These are phyloP conservation scores for Aspergillus funiculosus DNA, from an alignment of 495 filamentous ascomycete species.

Conservation along the genomic window DNA sequence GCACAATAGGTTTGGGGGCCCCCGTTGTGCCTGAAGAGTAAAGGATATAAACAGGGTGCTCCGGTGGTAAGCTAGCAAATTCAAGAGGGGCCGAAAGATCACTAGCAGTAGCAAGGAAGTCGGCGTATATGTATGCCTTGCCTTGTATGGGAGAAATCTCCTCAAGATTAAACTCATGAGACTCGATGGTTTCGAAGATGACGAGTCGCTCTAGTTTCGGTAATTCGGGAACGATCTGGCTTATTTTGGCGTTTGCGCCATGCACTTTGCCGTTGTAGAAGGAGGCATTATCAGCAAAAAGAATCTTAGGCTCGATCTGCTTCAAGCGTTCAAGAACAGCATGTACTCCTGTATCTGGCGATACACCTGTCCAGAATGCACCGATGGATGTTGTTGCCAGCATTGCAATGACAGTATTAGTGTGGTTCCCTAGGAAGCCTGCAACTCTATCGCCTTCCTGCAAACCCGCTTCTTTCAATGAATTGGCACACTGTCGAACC, in stretches of 20 bases:
- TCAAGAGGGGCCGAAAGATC: constrained; percentile 44
- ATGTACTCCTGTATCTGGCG: constrained; percentile 73
- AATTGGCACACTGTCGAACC: constrained; percentile 65
- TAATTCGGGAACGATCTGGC: constrained; percentile 61
- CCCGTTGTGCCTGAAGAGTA: constrained; percentile 88
- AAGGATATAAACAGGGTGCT: constrained; percentile 84
- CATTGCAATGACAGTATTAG: constrained; percentile 79
- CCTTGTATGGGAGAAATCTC: constrained; percentile 44
- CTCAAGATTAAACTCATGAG: constrained; percentile 43
- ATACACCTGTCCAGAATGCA: constrained; percentile 87
- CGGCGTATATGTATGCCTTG: constrained; percentile 42
- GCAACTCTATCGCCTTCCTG: constrained; percentile 68
- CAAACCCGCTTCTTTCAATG: constrained; percentile 58
- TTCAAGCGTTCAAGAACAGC: constrained; percentile 74
- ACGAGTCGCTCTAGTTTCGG: constrained; percentile 60
- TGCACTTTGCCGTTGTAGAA: constrained; percentile 86
- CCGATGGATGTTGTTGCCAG: constrained; percentile 73
- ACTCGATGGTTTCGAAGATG: constrained; percentile 57
- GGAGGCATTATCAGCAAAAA: constrained; percentile 82
- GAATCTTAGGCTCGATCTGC: constrained; percentile 72
- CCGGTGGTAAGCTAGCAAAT: constrained; percentile 70
- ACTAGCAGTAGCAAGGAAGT: constrained; percentile 43
- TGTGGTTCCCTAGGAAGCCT: constrained; percentile 83
- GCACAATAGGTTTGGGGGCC: constrained; percentile 86
- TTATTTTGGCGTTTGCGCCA: constrained; percentile 62